Evolutionary conservation across 2,329 filamentous ascomycete genomes (phyloP).

Genomic region (Alternaria triticina): DNA sequence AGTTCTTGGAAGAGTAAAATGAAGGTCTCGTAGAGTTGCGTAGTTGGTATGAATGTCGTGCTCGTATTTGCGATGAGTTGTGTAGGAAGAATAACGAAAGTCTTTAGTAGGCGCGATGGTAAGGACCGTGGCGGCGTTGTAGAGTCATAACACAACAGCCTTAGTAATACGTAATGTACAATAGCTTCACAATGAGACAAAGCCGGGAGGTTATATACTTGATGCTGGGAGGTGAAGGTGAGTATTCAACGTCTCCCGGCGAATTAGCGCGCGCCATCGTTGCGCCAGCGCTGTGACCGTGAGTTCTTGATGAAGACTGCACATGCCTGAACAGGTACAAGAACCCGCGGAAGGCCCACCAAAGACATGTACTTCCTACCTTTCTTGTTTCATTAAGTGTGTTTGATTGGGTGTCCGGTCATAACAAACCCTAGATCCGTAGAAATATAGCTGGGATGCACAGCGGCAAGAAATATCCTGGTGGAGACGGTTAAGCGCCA

Average conservation of each 20-base stretch:
- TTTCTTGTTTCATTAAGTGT: background rate
- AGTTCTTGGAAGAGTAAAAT: background rate
- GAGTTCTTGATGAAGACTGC: background rate
- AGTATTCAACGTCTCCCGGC: constrained; percentile 14
- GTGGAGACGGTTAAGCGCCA: background rate
- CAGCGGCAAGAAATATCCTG: background rate
- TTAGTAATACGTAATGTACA: constrained; percentile 13
- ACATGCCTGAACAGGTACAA: background rate
- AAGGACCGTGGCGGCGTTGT: constrained; percentile 3
- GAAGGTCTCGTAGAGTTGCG: background rate
- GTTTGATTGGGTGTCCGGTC: background rate
- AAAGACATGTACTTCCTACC: background rate
- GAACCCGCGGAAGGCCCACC: background rate
- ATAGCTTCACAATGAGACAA: constrained; percentile 31
- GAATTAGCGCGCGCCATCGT: constrained; percentile 7
- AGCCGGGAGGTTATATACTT: constrained; percentile 8
- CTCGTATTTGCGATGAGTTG: constrained; percentile 17
- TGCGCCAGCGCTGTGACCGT: background rate
- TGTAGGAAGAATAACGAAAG: constrained; percentile 9
- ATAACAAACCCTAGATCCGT: background rate
- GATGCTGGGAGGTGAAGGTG: constrained; percentile 25
- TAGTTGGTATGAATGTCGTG: constrained; percentile 11
- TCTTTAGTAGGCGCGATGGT: constrained; percentile 16
- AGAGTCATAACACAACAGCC: constrained; percentile 15
- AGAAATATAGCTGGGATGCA: background rate